Evolutionary conservation across 306 rosid species (phyloP).

Genomic region (Cyamopsis tetragonoloba): DNA sequence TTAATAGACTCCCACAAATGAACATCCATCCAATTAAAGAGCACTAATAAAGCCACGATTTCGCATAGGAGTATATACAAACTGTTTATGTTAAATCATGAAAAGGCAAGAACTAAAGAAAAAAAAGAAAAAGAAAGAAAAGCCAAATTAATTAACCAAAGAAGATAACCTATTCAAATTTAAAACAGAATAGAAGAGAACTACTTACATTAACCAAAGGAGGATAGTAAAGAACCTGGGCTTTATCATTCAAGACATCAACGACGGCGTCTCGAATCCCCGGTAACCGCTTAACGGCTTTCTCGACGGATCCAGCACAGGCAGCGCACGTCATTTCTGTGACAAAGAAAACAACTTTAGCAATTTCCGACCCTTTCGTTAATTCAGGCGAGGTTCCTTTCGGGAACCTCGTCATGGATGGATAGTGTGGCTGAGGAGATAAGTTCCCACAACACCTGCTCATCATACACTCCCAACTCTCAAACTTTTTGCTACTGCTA

Average conservation of each 20-base stretch:
- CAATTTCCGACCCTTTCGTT: slow-evolving; percentile 26
- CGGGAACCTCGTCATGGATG: slow-evolving; percentile 47
- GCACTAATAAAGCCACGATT: neutral
- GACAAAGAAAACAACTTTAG: slow-evolving; percentile 49
- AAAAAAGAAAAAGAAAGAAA: neutral
- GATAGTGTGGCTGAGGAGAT: slow-evolving; percentile 59
- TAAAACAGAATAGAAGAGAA: too few species aligned
- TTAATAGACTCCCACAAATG: too few species aligned
- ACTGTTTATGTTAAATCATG: neutral
- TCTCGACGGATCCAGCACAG: slow-evolving; percentile 71
- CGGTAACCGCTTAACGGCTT: slow-evolving; percentile 66
- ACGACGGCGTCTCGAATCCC: slow-evolving; percentile 63
- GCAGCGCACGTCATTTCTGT: slow-evolving; percentile 80
- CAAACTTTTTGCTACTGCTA: neutral
- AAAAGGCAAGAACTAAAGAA: neutral
- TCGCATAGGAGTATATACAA: too few species aligned
- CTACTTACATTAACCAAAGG: slow-evolving; percentile 47
- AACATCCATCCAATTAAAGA: neutral
- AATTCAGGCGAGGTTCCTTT: slow-evolving; percentile 20
- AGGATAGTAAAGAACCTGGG: slow-evolving; percentile 53
- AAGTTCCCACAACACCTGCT: slow-evolving; percentile 32
- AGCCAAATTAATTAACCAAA: too few species aligned
- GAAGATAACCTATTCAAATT: too few species aligned
- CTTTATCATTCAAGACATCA: slow-evolving; percentile 67
- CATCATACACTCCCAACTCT: slow-evolving; percentile 10